Percentiles rank a stretch among this genome's conserved stretches.
phyloP scores from a whole-genome alignment of 2,329 filamentous ascomycete species.

The Pseudopyricularia javanii region DNA sequence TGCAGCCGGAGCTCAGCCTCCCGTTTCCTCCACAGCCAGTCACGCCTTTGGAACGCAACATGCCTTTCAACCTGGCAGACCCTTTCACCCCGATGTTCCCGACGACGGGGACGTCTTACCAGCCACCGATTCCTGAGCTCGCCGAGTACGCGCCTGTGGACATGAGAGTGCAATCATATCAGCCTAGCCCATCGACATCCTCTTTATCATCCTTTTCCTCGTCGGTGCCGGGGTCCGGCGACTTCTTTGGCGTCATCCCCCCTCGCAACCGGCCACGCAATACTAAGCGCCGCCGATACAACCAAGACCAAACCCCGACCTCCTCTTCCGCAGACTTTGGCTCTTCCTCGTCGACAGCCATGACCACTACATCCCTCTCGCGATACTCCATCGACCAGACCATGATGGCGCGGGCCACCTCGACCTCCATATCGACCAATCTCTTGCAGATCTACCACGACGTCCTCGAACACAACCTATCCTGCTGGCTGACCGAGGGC shows the following conservation, averaged over 20 bases:
- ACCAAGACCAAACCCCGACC: neutral
- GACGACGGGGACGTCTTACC: neutral
- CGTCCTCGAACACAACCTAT: conserved; percentile 37
- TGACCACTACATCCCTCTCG: conserved; percentile 1
- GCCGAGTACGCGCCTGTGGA: neutral
- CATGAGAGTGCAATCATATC: neutral
- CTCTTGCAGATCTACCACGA: conserved; percentile 39
- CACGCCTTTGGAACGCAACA: neutral
- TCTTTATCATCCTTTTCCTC: neutral
- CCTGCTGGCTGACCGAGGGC: conserved; percentile 40
- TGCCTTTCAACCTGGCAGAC: neutral
- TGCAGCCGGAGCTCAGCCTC: neutral
- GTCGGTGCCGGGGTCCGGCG: neutral
- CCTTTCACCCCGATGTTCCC: neutral
- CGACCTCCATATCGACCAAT: conserved; percentile 24
- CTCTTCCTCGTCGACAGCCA: neutral
- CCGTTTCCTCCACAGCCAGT: neutral
- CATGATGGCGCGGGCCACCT: conserved; percentile 17
- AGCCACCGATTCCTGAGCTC: neutral
- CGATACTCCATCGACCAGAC: conserved; percentile 7
- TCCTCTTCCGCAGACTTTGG: neutral
- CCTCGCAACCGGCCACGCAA: neutral
- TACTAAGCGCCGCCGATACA: neutral
- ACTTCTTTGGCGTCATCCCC: too few relatives aligned
- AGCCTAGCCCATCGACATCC: neutral